These are phyloP conservation scores for Larix sibirica DNA, from an alignment of 83 land plant genomes.

Conservation along the genomic window DNA sequence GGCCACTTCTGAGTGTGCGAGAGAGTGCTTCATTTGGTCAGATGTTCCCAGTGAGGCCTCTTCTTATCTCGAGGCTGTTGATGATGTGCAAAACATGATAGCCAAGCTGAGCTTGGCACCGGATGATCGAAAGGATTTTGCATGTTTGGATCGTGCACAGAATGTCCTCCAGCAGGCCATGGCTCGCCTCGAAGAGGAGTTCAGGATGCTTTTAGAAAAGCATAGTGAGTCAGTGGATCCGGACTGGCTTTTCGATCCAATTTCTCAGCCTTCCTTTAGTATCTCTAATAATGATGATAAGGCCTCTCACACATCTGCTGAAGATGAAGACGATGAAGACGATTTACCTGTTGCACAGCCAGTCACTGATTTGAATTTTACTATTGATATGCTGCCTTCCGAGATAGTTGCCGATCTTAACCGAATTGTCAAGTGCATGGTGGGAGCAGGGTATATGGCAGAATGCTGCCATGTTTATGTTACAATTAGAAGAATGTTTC, in stretches of 20 bases:
- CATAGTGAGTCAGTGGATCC: conserved; percentile 17
- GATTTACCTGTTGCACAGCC: conserved; percentile 20
- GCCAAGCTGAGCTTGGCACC: conserved; percentile 18
- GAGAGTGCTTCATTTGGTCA: conserved; percentile 55
- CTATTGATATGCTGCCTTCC: conserved; percentile 23
- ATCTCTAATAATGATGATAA: conserved; percentile 3
- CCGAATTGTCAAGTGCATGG: conserved; percentile 49
- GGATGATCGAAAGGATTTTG: conserved; percentile 14
- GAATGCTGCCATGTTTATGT: conserved; percentile 59
- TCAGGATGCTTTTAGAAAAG: conserved; percentile 33
- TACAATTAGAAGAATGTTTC: conserved; percentile 30
- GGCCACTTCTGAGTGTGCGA: conserved; percentile 8
- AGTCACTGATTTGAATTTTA: conserved; percentile 10
- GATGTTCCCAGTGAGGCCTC: conserved; percentile 29
- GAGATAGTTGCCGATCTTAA: conserved; percentile 38
- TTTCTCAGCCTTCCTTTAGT: conserved; percentile 7
- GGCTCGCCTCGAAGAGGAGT: conserved; percentile 51
- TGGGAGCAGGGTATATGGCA: conserved; percentile 45
- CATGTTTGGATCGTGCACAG: conserved; percentile 9
- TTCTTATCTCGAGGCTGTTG: conserved; percentile 53
- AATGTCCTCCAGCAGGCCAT: conserved; percentile 49
- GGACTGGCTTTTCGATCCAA: conserved; percentile 10
- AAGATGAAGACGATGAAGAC: conserved; percentile 25
- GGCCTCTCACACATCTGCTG: background rate
- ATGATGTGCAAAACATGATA: conserved; percentile 37